phyloP scores from a whole-genome alignment of 257 asterid genomes.

The Cordia subcordata region DNA sequence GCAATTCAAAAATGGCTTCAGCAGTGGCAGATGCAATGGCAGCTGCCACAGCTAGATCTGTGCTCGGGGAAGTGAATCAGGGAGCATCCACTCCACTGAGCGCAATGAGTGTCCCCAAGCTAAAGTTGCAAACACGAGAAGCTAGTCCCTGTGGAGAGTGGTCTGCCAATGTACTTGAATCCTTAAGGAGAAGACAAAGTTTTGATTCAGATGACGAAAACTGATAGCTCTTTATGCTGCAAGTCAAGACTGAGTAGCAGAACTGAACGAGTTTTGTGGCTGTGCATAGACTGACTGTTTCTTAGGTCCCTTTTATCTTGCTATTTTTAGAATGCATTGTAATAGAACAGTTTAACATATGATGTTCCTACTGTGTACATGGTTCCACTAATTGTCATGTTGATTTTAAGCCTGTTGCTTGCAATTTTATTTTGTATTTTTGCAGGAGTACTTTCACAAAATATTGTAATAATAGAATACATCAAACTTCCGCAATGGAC shows the following conservation, averaged over 20 bases:
- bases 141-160: conserved; percentile 20
- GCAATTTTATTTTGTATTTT: too few species aligned
- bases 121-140: conserved; percentile 39
- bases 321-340: too few species aligned
- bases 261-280: background rate
- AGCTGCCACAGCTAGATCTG: conserved; percentile 53
- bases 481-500: too few species aligned
- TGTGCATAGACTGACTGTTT: too few species aligned
- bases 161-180: conserved; percentile 58
- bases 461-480: too few species aligned
- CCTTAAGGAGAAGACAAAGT: conserved; percentile 64
- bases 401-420: too few species aligned
- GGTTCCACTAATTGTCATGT: too few species aligned
- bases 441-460: too few species aligned
- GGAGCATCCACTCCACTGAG: conserved; percentile 63
- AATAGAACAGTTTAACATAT: too few species aligned
- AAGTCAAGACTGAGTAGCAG: background rate
- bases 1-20: conserved; percentile 53
- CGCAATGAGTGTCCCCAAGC: conserved; percentile 74
- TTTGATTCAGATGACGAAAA: conserved; percentile 77
- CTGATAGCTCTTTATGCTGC: conserved; percentile 14
- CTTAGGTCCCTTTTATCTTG: too few species aligned
- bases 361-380: too few species aligned
- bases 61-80: conserved; percentile 64
- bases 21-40: conserved; percentile 76